Percentiles rank a stretch among this genome's conserved stretches.
Conservation (phyloP, 2,329 filamentous ascomycete species). For the Paracorniculantispora psalliotae region DNA sequence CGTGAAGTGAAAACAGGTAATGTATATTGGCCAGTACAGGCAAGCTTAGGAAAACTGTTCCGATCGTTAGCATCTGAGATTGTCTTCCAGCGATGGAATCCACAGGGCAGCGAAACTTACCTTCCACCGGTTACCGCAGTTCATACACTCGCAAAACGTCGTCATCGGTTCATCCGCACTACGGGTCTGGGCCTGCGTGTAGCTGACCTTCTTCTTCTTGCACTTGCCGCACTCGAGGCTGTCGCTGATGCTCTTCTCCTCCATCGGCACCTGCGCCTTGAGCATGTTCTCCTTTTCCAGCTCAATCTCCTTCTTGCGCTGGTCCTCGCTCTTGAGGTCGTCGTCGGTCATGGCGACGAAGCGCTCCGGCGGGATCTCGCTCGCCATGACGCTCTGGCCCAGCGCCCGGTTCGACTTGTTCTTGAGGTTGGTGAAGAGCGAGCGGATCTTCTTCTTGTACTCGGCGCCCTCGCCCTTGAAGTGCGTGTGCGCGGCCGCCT, state of each 20-base stretch:
- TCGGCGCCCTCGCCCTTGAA: constrained; percentile 66
- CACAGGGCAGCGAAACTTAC: constrained; percentile 35
- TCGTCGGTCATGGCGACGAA: constrained; percentile 87
- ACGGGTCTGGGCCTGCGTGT: constrained; percentile 92
- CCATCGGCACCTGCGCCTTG: constrained; percentile 90
- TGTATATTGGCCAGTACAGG: neutral
- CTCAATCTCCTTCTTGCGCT: constrained; percentile 68
- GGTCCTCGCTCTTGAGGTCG: constrained; percentile 84
- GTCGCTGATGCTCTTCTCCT: constrained; percentile 83
- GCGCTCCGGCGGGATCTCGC: constrained; percentile 63
- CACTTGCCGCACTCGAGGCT: constrained; percentile 88
- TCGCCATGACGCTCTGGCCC: constrained; percentile 68
- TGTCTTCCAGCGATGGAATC: neutral
- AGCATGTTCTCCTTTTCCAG: constrained; percentile 93
- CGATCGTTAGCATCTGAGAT: neutral
- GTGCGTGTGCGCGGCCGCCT: constrained; percentile 66
- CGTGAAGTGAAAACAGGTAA: constrained; percentile 16
- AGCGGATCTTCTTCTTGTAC: constrained; percentile 86
- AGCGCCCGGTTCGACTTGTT: constrained; percentile 80
- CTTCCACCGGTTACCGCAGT: constrained; percentile 69
- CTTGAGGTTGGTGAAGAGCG: constrained; percentile 91
- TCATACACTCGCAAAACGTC: constrained; percentile 67
- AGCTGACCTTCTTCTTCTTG: constrained; percentile 89
- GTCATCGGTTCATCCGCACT: constrained; percentile 92
- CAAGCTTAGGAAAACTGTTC: constrained; percentile 3